Evolutionary conservation across 306 rosid species (phyloP), one percentile per base, ranked within the genome.

Genomic region (Inga oerstediana): DNA sequence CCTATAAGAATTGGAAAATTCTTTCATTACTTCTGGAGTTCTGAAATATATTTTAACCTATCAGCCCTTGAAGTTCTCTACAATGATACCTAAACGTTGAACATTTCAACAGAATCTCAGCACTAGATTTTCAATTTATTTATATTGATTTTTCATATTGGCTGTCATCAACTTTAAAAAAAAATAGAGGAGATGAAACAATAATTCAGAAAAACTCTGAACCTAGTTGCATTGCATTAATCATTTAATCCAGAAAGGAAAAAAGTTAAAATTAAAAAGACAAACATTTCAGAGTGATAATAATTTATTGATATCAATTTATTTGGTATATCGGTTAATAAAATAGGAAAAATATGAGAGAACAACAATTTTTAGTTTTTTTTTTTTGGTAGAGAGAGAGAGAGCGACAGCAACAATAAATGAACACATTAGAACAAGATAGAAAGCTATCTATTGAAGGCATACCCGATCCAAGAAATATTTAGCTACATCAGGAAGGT

Each of bases 401-500:
- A 58, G 43, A 17, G 4, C 41, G 14, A 52, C 0, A 49, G 81
- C 80, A 45, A 51, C 56, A 62, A 34, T 22, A 77, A 74, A 32
- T 19, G 20, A 54, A 80, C 64, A 80, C 69, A 74, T 51, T 51
- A 64, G 65, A 80, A 80, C 39, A 66, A 64, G 45, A 56, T 56
- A 43, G 39, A 32, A 37, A 65, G 24, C 74, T 61, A 82, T 20
- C 75, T 43, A 75, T 77, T 74, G 71, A 76, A 74, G 35, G 67
- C 91, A 81, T 92, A 94, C 98, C 95, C 85, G 94, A 81, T 92
- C 94, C 81, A 94, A 87, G 86, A 94, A 92, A 87, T 90, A 92
- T 82, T 92, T 90, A 72, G 98, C 91, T 88, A 90, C 95, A 88
- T 94, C 95, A 72, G 98, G 95, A 87, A 94, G 97, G 81, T 83